Evolutionary conservation across 1,284 basidiomycete species (phyloP).

Genomic region (Neonothopanus nambi): DNA sequence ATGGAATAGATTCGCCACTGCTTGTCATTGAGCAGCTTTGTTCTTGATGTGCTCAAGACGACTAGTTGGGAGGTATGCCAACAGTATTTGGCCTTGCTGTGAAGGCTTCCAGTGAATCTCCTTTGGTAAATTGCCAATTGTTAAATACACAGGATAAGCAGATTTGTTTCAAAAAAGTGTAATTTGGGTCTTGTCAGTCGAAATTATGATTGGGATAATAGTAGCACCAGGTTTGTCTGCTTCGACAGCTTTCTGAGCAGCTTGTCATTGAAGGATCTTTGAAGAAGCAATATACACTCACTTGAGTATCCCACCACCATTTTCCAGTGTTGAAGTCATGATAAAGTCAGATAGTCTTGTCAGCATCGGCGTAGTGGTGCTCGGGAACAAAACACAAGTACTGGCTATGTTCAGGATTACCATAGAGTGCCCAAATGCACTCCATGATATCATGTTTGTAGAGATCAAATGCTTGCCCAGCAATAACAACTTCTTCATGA

Average conservation of each 20-base stretch:
- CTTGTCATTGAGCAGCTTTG: constrained; percentile 25
- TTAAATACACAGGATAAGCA: constrained; percentile 44
- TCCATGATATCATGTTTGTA: constrained; percentile 6
- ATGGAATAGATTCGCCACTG: constrained; percentile 39
- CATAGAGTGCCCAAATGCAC: constrained; percentile 7
- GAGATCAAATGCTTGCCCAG: constrained; percentile 7
- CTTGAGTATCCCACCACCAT: constrained; percentile 10
- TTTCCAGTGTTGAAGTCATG: constrained; percentile 6
- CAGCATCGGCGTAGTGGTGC: constrained; percentile 3
- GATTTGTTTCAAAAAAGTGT: no score
- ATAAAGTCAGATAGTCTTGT: not conserved
- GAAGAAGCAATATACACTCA: not conserved
- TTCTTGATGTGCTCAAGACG: constrained; percentile 32
- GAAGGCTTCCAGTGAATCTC: constrained; percentile 38
- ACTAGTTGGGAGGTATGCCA: constrained; percentile 39
- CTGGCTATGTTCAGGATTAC: not conserved
- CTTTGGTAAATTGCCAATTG: constrained; percentile 45
- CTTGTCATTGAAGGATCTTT: not conserved
- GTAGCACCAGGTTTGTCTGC: no score
- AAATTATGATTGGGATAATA: no score
- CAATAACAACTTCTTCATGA: constrained; percentile 6
- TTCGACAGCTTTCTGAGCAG: constrained; percentile 66
- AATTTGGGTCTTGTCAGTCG: no score
- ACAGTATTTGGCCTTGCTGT: constrained; percentile 32
- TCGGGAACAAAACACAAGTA: constrained; percentile 5